Base-by-base conservation (phyloP, 257 asterid species). In the Solanum habrochaites region DNA sequence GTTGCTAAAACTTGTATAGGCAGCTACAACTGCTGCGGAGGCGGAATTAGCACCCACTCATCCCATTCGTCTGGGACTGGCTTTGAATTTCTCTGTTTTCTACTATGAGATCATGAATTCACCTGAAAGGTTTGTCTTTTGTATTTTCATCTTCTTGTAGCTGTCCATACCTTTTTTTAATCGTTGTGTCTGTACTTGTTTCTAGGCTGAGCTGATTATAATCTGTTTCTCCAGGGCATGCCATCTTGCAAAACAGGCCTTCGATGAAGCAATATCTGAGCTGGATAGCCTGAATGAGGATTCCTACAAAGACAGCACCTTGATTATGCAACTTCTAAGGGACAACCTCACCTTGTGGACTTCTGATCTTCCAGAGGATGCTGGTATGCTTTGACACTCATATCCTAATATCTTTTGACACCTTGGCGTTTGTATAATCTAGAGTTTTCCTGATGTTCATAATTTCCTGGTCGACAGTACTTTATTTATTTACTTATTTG, bases 281-380 rank as follows among this genome's bases (percentile, higher is more conserved):
- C 94, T 96, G 77, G 99, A 96, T 87, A 89, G 93, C 91, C 91
- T 96, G 90, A 94, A 88, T 25, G 99, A 96, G 92, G 99, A 96
- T 83, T 96, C 99, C 52, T 95, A 96, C 94, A 95, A 96, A 90
- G 98, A 96, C 89, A 94, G 98, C 91, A 96, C 98, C 91, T 89
- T 96, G 92, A 96, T 96, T 83, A 91, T 96, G 98, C 98, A 96
- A 87, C 96, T 96, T 90, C 95, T 96, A 23, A 92, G 97, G 93
- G 98, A 95, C 92, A 95, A 94, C 87, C 98, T 95, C 88, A 94
- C 98, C 37, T 90, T 95, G 86, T 95, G 98, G 98, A 95, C 98
- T 88, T 93, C 98, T 87, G 98, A 95, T 90, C 92, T 95, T 70
- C 89, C 97, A 42, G 98, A 95, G 88, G 98, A 95, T 89, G 98